phyloP scores from a whole-genome alignment of 2,329 filamentous ascomycete species.

The Chaetomiaceae sp. region DNA sequence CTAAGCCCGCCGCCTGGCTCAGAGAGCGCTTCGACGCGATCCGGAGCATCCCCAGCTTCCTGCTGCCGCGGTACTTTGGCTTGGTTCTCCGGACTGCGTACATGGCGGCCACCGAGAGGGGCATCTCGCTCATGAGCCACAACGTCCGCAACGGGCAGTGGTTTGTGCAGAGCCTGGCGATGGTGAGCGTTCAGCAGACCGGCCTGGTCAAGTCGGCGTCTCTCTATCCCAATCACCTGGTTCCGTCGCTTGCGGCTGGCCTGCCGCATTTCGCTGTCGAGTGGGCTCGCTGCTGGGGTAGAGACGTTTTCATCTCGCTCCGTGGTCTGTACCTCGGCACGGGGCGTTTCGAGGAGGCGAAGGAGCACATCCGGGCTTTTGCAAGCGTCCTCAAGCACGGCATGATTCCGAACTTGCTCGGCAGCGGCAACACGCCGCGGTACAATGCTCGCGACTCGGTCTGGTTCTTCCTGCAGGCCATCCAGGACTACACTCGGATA shows the following conservation, averaged over 20 bases:
- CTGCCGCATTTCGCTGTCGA: slow-evolving; percentile 88
- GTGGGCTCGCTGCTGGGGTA: slow-evolving; percentile 96
- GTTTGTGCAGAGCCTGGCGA: slow-evolving; percentile 80
- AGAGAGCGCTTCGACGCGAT: slow-evolving; percentile 80
- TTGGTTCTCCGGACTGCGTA: slow-evolving; percentile 84
- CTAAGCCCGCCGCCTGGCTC: slow-evolving; percentile 68
- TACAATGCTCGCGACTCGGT: slow-evolving; percentile 96
- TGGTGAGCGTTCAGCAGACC: slow-evolving; percentile 89
- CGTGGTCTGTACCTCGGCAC: slow-evolving; percentile 89
- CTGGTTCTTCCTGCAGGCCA: slow-evolving; percentile 96
- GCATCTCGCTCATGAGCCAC: slow-evolving; percentile 69
- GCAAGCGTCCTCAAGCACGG: slow-evolving; percentile 95
- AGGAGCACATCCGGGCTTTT: slow-evolving; percentile 90
- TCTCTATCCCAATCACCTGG: slow-evolving; percentile 75
- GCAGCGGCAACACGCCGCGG: slow-evolving; percentile 75
- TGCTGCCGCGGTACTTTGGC: slow-evolving; percentile 89
- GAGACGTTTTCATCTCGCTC: slow-evolving; percentile 93
- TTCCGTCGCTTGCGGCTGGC: slow-evolving; percentile 84
- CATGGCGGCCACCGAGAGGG: slow-evolving; percentile 71
- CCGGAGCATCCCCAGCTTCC: slow-evolving; percentile 75
- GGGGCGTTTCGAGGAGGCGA: slow-evolving; percentile 79
- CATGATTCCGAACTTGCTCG: slow-evolving; percentile 92
- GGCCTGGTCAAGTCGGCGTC: slow-evolving; percentile 87
- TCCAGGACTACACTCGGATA: slow-evolving; percentile 84
- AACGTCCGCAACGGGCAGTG: slow-evolving; percentile 76